These are phyloP conservation scores for Camelina hispida DNA, from an alignment of 345 rosid species.

Conservation along the genomic window DNA sequence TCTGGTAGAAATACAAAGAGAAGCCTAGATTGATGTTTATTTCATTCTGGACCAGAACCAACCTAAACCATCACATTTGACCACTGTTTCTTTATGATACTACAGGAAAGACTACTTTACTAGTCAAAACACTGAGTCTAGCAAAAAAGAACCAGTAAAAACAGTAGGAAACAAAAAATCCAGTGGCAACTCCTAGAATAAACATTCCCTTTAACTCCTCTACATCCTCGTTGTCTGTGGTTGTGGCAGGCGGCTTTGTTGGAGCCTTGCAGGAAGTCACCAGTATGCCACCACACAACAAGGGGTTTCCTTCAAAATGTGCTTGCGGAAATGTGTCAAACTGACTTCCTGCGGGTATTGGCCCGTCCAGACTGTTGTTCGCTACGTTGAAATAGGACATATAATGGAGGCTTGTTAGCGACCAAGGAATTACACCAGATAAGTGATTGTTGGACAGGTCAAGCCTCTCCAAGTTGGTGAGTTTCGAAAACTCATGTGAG, in stretches of 20 bases:
- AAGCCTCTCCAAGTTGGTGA: slow-evolving; percentile 69
- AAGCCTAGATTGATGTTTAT: too few species aligned
- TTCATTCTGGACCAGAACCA: too few species aligned
- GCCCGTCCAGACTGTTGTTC: slow-evolving; percentile 62
- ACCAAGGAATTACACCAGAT: slow-evolving; percentile 68
- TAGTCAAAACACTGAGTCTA: too few species aligned
- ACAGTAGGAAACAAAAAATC: background rate
- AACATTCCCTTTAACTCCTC: slow-evolving; percentile 43
- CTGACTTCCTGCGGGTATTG: slow-evolving; percentile 77
- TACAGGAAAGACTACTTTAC: too few species aligned
- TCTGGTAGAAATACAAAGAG: too few species aligned
- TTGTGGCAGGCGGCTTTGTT: slow-evolving; percentile 4
- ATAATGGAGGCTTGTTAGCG: slow-evolving; percentile 66
- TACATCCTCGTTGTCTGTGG: background rate
- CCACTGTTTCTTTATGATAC: too few species aligned
- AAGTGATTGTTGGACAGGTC: slow-evolving; percentile 67
- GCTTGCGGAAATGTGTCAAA: slow-evolving; percentile 67
- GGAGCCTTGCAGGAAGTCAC: slow-evolving; percentile 50
- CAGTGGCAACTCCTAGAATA: slow-evolving; percentile 56
- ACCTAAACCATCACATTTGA: too few species aligned
- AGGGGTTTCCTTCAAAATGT: slow-evolving; percentile 70
- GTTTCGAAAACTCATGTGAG: slow-evolving; percentile 63
- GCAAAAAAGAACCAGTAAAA: too few species aligned
- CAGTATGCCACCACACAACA: slow-evolving; percentile 60
- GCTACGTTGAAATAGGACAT: slow-evolving; percentile 80